Evolutionary conservation across 164 flowering plant genomes (phyloP), one percentile per base, ranked within the genome.

Genomic region (Brasenia schreberi): DNA sequence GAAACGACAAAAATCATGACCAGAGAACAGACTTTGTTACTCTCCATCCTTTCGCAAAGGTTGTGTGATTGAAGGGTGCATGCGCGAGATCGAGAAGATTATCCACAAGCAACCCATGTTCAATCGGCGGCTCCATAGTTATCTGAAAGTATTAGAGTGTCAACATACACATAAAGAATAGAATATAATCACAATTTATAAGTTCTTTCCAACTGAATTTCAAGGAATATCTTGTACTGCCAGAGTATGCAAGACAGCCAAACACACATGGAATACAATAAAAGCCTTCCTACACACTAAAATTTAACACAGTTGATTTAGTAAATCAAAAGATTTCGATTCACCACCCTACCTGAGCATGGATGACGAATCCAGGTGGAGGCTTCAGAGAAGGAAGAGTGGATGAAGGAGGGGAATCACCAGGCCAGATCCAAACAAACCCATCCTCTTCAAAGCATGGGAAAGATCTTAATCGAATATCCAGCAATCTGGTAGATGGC

Each of bases 351-450:
- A 94, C 97, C 92, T 94, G 96, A 17, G 97, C 97, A 66, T 94
- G 99, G 74, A 94, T 72, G 75, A 69, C 67, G 69, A 94, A 94
- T 43, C 99, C 99, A 6, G 86, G 42, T 67, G 99, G 99, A 68
- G 99, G 97, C 59, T 65, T 73, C 71, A 91, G 77, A 18, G 97
- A 91, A 67, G 99, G 96, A 70, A 94, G 63, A n/a, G 71, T 79
- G 49, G 86, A 81, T 42, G 81, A 61, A 18, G 99, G 99, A 68
- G 97, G 86, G 5, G 86, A 96, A 81, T 71, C 79, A 7, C 99
- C 97, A 52, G 97, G 97, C 97, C 99, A 94, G 69, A 89, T 82
- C 99, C 99, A 94, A 65, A 94, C 84, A 87, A 94, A 81, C 19
- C 97, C 99, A 17, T 91, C 97, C 69, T 91, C 84, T 77, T 94